Conservation (phyloP, 305 asterid species). For the Fraxinus angustifolia region DNA sequence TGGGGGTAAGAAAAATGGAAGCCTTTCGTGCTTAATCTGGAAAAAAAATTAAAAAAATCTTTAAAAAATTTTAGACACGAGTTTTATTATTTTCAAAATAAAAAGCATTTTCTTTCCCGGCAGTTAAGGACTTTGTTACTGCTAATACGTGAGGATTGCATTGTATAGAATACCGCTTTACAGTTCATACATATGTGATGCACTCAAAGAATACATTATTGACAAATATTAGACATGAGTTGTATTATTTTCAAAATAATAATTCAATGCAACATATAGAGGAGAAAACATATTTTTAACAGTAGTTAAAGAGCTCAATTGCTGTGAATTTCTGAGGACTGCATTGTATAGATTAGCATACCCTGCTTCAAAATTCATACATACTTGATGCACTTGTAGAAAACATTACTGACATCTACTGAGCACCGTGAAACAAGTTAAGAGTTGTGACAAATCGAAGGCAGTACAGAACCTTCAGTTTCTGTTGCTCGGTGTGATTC, state of each 20-base stretch:
- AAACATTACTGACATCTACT: background rate
- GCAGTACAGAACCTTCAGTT: background rate
- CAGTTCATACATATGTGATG: background rate
- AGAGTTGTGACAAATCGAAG: background rate
- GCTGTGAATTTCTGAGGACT: background rate
- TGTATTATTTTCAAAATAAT: too few relatives aligned
- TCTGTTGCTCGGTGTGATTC: background rate
- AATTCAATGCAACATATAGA: background rate
- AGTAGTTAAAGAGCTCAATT: background rate
- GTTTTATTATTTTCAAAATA: background rate
- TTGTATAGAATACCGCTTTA: background rate
- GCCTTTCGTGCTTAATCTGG: background rate
- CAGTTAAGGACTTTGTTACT: background rate
- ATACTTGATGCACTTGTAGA: background rate
- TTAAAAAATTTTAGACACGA: background rate
- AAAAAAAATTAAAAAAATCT: too few relatives aligned
- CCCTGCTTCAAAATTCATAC: background rate
- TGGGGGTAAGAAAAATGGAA: background rate
- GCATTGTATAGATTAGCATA: background rate
- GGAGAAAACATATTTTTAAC: background rate
- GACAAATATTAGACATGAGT: background rate
- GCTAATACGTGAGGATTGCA: background rate
- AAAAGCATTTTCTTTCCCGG: background rate
- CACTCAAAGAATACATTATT: background rate
- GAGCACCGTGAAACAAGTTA: background rate